Percentiles rank a stretch among this genome's conserved stretches.
phyloP scores from a whole-genome alignment of 371 early-diverging fungal genomes.

The Syncephalastrum monosporum region DNA sequence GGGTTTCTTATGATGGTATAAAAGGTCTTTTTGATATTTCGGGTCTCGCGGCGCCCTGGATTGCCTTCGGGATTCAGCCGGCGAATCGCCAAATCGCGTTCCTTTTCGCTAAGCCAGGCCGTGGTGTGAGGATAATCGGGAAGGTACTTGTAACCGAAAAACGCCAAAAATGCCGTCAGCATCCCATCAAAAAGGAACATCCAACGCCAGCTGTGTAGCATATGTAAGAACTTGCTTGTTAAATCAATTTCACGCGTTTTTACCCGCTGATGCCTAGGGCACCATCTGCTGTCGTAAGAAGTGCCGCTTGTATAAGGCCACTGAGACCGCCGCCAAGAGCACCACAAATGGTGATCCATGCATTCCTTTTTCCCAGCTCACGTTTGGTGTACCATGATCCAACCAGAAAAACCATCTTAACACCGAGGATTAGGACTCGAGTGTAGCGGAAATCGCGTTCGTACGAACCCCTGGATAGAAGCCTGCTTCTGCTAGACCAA shows the following conservation, averaged over 20 bases:
- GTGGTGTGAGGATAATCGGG: constrained; percentile 22
- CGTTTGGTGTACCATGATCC: constrained; percentile 45
- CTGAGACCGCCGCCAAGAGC: constrained; percentile 39
- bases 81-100: constrained; percentile 19
- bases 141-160: constrained; percentile 14
- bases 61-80: constrained; percentile 13
- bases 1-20: constrained; percentile 17
- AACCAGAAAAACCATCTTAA: constrained; percentile 37
- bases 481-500: constrained; percentile 63
- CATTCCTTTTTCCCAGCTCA: constrained; percentile 31
- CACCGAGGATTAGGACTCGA: background rate
- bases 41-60: background rate
- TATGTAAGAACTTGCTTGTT: background rate
- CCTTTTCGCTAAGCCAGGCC: constrained; percentile 18
- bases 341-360: constrained; percentile 32
- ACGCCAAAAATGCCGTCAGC: constrained; percentile 13
- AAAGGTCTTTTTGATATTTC: constrained; percentile 2
- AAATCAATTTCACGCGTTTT: background rate
- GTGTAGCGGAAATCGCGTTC: background rate
- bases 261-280: constrained; percentile 38
- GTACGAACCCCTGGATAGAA: constrained; percentile 46
- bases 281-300: constrained; percentile 41
- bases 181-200: constrained; percentile 19
- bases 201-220: constrained; percentile 17
- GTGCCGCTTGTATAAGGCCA: constrained; percentile 36